A percentile compares a stretch with the other conserved stretches of the same genome.
Conservation (phyloP, 139 green algal genomes). For the Helicosporidium sp. region DNA sequence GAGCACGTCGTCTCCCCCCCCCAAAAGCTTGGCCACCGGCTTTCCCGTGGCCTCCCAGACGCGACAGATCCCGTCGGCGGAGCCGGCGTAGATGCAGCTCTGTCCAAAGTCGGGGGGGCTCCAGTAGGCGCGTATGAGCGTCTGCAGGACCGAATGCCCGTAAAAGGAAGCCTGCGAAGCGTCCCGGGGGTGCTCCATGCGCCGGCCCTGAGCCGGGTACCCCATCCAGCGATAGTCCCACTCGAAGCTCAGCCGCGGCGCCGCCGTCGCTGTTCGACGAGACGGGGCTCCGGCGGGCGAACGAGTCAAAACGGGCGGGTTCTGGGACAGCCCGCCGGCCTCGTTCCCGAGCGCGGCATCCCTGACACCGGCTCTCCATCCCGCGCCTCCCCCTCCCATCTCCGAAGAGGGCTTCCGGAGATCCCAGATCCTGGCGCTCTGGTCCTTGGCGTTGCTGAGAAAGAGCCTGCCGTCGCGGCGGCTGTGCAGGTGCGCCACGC, state of each 20-base stretch:
- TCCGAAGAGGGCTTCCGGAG: too few species aligned
- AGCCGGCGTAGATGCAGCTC: conserved; percentile 77
- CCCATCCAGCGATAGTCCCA: conserved; percentile 73
- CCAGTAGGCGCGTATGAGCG: conserved; percentile 85
- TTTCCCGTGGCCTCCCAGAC: too few species aligned
- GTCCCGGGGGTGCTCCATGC: conserved; percentile 66
- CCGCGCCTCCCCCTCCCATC: too few species aligned
- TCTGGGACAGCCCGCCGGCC: too few species aligned
- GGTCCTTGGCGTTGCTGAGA: conserved; percentile 86
- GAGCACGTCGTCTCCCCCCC: conserved; percentile 48
- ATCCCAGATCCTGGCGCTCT: conserved; percentile 87
- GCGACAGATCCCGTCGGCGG: conserved; percentile 35
- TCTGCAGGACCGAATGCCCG: conserved; percentile 68
- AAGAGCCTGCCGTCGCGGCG: conserved; percentile 46
- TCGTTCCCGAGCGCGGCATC: too few species aligned
- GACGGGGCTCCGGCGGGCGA: too few species aligned
- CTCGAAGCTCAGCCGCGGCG: conserved; percentile 17
- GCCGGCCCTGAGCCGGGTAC: conserved; percentile 43
- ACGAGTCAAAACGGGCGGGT: too few species aligned
- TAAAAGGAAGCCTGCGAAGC: conserved; percentile 60
- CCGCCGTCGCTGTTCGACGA: neutral
- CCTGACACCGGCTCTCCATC: too few species aligned
- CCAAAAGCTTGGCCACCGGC: conserved; percentile 11
- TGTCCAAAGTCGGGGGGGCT: conserved; percentile 57
- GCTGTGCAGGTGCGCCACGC: conserved; percentile 65